A percentile compares a stretch with the other conserved stretches of the same genome.
phyloP scores from a whole-genome alignment of 352 stramenopile genomes.

The Phytophthora sp. region DNA sequence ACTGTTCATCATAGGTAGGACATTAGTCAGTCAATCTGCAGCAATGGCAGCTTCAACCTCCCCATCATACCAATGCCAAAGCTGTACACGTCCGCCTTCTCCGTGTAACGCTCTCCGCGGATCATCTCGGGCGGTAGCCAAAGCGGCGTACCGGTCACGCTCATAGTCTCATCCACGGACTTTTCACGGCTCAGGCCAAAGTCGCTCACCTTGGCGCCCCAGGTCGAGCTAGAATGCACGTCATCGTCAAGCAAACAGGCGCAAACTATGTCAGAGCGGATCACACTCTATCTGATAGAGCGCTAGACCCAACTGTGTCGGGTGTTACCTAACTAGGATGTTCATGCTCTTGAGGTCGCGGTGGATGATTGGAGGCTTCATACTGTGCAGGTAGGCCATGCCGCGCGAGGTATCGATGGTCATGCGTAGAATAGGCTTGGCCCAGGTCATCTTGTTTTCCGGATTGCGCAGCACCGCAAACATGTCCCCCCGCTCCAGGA shows the following conservation, averaged over 20 bases:
- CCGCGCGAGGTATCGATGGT: constrained; percentile 92
- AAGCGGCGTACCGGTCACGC: constrained; percentile 81
- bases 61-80: constrained; percentile 77
- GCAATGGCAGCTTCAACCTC: not conserved
- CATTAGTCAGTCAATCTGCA: constrained; percentile 10
- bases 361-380: constrained; percentile 98
- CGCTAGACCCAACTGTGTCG: constrained; percentile 22
- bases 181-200: constrained; percentile 98
- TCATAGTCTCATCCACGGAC: constrained; percentile 96
- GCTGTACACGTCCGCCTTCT: constrained; percentile 90
- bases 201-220: constrained; percentile 95
- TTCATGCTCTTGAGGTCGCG: constrained; percentile 97
- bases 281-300: constrained; percentile 4
- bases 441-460: constrained; percentile 84
- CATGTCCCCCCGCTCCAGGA: constrained; percentile 84
- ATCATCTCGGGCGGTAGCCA: constrained; percentile 92
- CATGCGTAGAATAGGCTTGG: constrained; percentile 87
- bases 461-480: constrained; percentile 83
- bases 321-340: constrained; percentile 79
- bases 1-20: constrained; percentile 44
- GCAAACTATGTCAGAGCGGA: constrained; percentile 23
- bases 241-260: constrained; percentile 17
- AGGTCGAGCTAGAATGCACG: constrained; percentile 63
- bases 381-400: constrained; percentile 98
- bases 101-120: constrained; percentile 85